Conservation (phyloP, 495 filamentous ascomycete species). For the Margaritispora aquatica region DNA sequence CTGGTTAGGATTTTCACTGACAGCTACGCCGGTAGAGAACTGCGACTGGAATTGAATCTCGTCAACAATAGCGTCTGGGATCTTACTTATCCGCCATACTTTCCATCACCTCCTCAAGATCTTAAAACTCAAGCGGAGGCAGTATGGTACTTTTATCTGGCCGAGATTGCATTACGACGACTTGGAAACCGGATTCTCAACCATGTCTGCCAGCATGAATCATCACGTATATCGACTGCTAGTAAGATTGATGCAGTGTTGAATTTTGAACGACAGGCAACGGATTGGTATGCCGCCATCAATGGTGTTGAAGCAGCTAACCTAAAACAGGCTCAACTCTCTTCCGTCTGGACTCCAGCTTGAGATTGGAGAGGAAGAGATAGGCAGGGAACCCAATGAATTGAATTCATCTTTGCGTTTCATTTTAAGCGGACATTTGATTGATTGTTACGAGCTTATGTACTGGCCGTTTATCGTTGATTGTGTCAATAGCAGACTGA, state of each 20-base stretch:
- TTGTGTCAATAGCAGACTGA: background rate
- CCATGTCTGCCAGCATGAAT: no score
- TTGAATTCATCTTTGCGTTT: background rate
- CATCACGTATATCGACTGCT: background rate
- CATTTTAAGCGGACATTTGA: constrained; percentile 16
- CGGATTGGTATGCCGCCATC: background rate
- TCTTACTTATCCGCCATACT: constrained; percentile 25
- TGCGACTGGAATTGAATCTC: background rate
- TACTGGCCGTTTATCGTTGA: constrained; percentile 14
- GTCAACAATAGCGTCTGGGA: background rate
- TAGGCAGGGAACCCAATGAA: background rate
- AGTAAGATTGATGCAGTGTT: background rate
- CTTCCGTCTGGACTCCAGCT: background rate
- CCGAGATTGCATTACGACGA: constrained; percentile 34
- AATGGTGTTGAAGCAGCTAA: background rate
- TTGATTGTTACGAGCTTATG: constrained; percentile 10
- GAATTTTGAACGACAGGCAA: background rate
- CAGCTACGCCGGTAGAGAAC: background rate
- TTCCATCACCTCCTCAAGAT: constrained; percentile 28
- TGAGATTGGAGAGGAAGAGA: background rate
- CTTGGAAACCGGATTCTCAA: constrained; percentile 22
- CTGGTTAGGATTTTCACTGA: background rate
- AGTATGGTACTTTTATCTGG: constrained; percentile 38
- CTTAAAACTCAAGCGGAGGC: constrained; percentile 20
- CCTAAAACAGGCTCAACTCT: background rate